Evolutionary conservation across 768 basidiomycete species (phyloP), one percentile per base, ranked within the genome.

Genomic region (Hydnum rufescens): DNA sequence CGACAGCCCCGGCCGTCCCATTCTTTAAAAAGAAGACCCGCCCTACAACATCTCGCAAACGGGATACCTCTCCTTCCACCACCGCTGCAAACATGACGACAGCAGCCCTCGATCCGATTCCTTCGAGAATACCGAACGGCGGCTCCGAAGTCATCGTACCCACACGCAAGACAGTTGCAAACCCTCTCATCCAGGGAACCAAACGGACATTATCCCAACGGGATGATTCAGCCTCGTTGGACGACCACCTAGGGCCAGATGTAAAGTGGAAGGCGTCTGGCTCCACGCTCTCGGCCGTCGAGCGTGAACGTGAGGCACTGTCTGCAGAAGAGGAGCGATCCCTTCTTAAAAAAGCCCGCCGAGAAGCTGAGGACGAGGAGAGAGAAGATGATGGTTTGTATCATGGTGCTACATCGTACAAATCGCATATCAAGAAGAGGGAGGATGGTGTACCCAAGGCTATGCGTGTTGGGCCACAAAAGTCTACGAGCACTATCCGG

Each of bases 21-120:
- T 90, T 95, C 67, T 87, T 93, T 68, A 93, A 83, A 68, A 85
- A 81, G 62, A 82, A 80, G 58, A 72, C 78, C 2, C 74, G 88
- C 1, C 89, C 89, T 2, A 71, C 77, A 3, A 83, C 82, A 0
- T 64, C 73, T 2, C 75, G 92, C 32, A 81, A 82, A 60, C 75
- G 89, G 25, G 86, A 85, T 2, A 61, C 69, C 3, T 84, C 81
- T 0, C 81, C 82, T 13, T n/a, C n/a, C n/a, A n/a, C n/a, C 52
- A 58, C n/a, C 58, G 70, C 3, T 58, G 60, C 2, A 57, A n/a
- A n/a, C n/a, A n/a, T 54, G 3, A n/a, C n/a, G n/a, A 54, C 64
- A 23, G 54, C 61, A n/a, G 60, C 65, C 4, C 49, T 61, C 3
- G 57, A 63, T 13, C 60, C 63, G 3, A n/a, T 55, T 3, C 13